Conservation (phyloP, 345 rosid genomes). For the Geranium rotundifolium region DNA sequence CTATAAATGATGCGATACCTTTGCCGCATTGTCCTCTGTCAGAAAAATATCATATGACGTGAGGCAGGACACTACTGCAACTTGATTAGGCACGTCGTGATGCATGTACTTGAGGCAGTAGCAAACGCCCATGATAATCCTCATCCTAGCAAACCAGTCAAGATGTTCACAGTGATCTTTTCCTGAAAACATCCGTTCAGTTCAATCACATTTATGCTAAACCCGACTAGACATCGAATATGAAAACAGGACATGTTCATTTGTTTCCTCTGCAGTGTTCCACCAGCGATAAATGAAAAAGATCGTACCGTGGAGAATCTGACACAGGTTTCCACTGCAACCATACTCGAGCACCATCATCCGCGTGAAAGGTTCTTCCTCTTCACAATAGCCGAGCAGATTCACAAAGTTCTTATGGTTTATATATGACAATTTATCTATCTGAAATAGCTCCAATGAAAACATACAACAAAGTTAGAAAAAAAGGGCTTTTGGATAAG, state of each 20-base stretch:
- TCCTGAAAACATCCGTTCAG: too few relatives aligned
- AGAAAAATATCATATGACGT: slow-evolving; percentile 35
- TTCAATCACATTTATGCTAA: too few relatives aligned
- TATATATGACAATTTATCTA: slow-evolving; percentile 57
- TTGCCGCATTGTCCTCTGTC: slow-evolving; percentile 91
- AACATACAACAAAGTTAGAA: slow-evolving; percentile 10
- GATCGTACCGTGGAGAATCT: slow-evolving; percentile 71
- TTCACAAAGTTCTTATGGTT: slow-evolving; percentile 94
- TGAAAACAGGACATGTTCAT: too few relatives aligned
- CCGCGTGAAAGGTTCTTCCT: slow-evolving; percentile 75
- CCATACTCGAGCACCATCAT: slow-evolving; percentile 99
- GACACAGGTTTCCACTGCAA: slow-evolving; percentile 75
- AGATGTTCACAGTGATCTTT: slow-evolving; percentile 74
- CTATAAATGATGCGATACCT: slow-evolving; percentile 82
- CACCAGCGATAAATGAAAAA: too few relatives aligned
- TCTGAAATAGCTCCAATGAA: slow-evolving; percentile 25
- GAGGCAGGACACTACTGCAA: slow-evolving; percentile 38
- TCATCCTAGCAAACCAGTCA: slow-evolving; percentile 77
- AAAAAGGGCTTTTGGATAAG: neutral
- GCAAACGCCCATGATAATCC: slow-evolving; percentile 78
- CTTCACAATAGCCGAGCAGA: slow-evolving; percentile 79
- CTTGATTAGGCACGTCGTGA: slow-evolving; percentile 67
- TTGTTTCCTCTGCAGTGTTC: too few relatives aligned
- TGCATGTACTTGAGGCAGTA: slow-evolving; percentile 89
- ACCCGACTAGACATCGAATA: too few relatives aligned